phyloP scores from a whole-genome alignment of 2,329 filamentous ascomycete species.

The Tolypocladium ovalisporum region DNA sequence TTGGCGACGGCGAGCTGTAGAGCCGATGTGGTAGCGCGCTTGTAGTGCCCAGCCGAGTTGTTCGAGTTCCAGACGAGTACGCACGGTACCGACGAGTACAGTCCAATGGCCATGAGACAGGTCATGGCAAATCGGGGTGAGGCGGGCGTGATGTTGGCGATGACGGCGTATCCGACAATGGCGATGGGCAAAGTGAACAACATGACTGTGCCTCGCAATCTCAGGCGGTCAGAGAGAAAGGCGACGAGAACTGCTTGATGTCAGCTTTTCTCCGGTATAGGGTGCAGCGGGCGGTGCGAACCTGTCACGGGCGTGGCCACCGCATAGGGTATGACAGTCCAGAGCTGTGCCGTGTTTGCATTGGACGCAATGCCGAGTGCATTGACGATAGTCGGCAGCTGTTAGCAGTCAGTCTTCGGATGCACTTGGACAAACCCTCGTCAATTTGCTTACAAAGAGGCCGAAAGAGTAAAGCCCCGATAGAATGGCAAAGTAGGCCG shows the following conservation, averaged over 20 bases:
- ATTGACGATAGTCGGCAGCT: conserved; percentile 55
- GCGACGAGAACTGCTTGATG: conserved; percentile 34
- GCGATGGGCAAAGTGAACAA: conserved; percentile 51
- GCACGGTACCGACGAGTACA: conserved; percentile 52
- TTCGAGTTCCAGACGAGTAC: conserved; percentile 58
- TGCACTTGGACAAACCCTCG: background rate
- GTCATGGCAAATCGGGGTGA: conserved; percentile 54
- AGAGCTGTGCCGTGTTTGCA: conserved; percentile 47
- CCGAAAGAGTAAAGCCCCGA: conserved; percentile 52
- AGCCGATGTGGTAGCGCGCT: conserved; percentile 55
- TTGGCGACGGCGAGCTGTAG: conserved; percentile 58
- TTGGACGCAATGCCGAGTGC: conserved; percentile 41
- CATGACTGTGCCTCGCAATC: conserved; percentile 50
- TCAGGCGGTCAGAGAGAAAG: conserved; percentile 48
- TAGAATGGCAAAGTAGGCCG: conserved; percentile 48
- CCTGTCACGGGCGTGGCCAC: conserved; percentile 45
- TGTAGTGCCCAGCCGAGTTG: conserved; percentile 60
- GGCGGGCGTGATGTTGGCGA: conserved; percentile 41
- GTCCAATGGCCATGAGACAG: conserved; percentile 54
- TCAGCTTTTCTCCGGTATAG: background rate
- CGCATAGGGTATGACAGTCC: conserved; percentile 54
- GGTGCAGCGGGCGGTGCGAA: conserved; percentile 11
- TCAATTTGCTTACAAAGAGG: conserved; percentile 40
- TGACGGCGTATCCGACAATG: conserved; percentile 54
- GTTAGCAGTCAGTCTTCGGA: background rate